Conservation (phyloP, 164 flowering plant species). For the Macadamia integrifolia region DNA sequence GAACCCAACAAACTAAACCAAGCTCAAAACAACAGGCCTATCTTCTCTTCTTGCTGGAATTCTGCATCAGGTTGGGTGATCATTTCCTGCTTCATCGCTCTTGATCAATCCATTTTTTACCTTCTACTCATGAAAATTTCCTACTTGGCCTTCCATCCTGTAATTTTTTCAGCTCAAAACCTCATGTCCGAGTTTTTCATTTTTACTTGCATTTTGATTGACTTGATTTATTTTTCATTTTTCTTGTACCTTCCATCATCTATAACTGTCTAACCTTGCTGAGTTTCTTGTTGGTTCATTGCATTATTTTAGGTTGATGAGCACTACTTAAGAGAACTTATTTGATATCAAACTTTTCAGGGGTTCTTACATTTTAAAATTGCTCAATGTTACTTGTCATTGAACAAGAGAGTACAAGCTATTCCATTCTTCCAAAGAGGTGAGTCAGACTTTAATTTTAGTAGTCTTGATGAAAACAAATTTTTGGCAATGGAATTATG, state of each 20-base stretch:
- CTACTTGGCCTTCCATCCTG: no score
- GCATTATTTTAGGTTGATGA: not conserved
- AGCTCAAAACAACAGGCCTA: no score
- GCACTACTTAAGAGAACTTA: not conserved
- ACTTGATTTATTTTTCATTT: no score
- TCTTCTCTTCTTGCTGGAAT: no score
- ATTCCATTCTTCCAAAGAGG: slow-evolving; percentile 53
- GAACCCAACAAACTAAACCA: no score
- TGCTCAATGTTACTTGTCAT: slow-evolving; percentile 45
- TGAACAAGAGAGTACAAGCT: slow-evolving; percentile 41
- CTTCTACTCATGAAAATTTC: no score
- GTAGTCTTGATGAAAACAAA: not conserved
- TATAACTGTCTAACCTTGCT: not conserved
- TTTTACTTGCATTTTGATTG: not conserved
- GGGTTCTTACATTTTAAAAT: slow-evolving; percentile 43
- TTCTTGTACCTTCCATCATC: not conserved
- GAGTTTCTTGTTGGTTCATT: not conserved
- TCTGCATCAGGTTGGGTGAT: no score
- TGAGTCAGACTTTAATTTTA: slow-evolving; percentile 7
- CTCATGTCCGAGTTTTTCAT: no score
- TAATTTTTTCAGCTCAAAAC: no score
- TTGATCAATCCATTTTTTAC: no score
- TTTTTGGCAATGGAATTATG: not conserved
- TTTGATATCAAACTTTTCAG: slow-evolving; percentile 22
- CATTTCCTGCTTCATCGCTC: no score